A percentile compares a stretch with the other conserved stretches of the same genome.
Conservation (phyloP, 2,329 filamentous ascomycete genomes). For the Nigrograna mackinnonii region DNA sequence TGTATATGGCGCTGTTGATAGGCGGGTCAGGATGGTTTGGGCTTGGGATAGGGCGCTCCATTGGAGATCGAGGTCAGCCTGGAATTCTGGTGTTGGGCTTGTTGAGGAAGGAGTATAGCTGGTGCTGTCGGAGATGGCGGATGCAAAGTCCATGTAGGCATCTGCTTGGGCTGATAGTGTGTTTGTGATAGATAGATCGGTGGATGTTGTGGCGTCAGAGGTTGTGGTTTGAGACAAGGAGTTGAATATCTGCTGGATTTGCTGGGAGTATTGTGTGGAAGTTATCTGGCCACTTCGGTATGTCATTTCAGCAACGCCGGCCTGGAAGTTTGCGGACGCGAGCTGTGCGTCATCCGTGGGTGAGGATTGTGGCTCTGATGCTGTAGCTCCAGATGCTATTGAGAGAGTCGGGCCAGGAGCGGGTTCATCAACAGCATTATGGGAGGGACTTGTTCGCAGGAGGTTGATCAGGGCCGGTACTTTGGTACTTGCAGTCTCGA, state of each 20-base stretch:
- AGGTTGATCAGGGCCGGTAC: constrained; percentile 56
- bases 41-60: constrained; percentile 37
- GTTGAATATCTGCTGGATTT: constrained; percentile 38
- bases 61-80: constrained; percentile 20
- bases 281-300: constrained; percentile 57
- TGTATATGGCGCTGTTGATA: constrained; percentile 18
- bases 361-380: constrained; percentile 37
- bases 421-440: constrained; percentile 23
- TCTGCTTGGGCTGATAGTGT: constrained; percentile 60
- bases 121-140: constrained; percentile 42
- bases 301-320: constrained; percentile 59
- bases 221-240: constrained; percentile 39
- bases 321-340: constrained; percentile 60
- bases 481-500: constrained; percentile 56
- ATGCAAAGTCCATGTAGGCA: constrained; percentile 58
- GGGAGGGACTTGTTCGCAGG: constrained; percentile 26
- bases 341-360: constrained; percentile 57
- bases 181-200: constrained; percentile 55
- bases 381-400: constrained; percentile 20
- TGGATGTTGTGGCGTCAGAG: constrained; percentile 54
- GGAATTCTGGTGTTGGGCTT: constrained; percentile 2
- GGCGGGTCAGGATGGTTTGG: constrained; percentile 28
- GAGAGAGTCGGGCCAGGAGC: constrained; percentile 36
- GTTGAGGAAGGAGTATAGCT: constrained; percentile 17
- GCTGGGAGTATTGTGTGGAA: constrained; percentile 55